These are phyloP conservation scores for Lindgomyces ingoldianus DNA, from an alignment of 495 filamentous ascomycete species.

Conservation along the genomic window DNA sequence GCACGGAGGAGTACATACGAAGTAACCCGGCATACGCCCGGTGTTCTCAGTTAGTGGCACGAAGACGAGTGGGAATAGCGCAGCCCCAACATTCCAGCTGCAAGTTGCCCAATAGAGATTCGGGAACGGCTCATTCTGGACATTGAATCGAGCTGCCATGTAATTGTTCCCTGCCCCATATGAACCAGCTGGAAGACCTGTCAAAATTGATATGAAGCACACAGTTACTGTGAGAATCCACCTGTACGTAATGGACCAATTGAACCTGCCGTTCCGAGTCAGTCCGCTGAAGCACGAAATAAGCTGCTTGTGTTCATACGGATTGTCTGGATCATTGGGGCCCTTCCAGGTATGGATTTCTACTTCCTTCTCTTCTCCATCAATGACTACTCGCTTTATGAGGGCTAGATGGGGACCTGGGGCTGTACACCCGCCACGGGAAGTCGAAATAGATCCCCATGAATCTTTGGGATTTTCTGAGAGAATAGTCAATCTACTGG, in stretches of 20 bases:
- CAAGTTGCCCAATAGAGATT: conserved; percentile 43
- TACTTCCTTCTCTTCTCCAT: conserved; percentile 38
- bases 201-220: conserved; percentile 51
- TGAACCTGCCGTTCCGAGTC: conserved; percentile 4
- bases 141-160: conserved; percentile 47
- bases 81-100: conserved; percentile 30
- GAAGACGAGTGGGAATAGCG: conserved; percentile 25
- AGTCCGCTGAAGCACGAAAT: background rate
- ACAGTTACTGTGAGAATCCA: conserved; percentile 49
- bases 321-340: conserved; percentile 42
- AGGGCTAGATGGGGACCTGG: too few relatives aligned
- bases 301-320: conserved; percentile 1
- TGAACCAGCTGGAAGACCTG: conserved; percentile 49
- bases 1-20: conserved; percentile 7
- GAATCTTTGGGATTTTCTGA: background rate
- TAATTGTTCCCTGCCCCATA: conserved; percentile 48
- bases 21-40: conserved; percentile 27
- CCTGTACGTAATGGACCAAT: conserved; percentile 39
- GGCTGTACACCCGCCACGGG: background rate
- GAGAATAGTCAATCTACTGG: too few relatives aligned
- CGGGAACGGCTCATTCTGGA: conserved; percentile 50
- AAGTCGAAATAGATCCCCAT: background rate
- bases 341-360: conserved; percentile 46
- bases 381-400: too few relatives aligned
- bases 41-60: conserved; percentile 28